Base-by-base conservation (phyloP, 2,329 filamentous ascomycete species). In the Aspergillus sp. region DNA sequence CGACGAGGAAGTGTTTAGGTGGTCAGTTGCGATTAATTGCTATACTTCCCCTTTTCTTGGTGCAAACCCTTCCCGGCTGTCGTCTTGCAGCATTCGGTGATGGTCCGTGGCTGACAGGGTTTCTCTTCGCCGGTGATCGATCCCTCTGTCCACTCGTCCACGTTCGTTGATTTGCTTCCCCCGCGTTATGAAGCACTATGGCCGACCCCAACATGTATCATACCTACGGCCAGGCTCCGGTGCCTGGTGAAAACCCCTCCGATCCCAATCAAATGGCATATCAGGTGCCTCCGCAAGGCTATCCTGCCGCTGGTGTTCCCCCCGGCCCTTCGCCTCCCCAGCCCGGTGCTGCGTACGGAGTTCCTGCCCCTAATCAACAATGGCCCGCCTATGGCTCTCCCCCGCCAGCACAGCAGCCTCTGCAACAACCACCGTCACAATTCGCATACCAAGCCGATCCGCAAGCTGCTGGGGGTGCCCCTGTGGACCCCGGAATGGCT, bases 251-350 rank as follows among this genome's bases (percentile, higher is more conserved):
- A 65, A 78, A 82, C 79, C 85, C 71, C 80, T 85, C 76, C 76
- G 86, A 75, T 78, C 83, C 70, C 77, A 81, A 76, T 74, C 78
- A 73, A 80, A 79, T 60, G 76, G 74, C 68, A 8, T 83, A 85
- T 64, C 83, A 69, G 17, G 36, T 81, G 52, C 79, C 79, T 60
- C 80, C 81, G 65, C 85, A 86, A 68, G 88, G 88, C 73, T 70
- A 72, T 51, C 68, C 76, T 59, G 66, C 74, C 55, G 70, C 76
- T 59, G 75, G 75, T 2, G 65, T 65, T 50, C 60, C 69, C 60
- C 73, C 77, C 48, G 70, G 74, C 54, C 70, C 75, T 56, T 72
- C 74, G 55, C 74, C 78, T 63, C 70, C 70, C n/a, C 78, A 79
- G 58, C 68, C 73, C 53, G 74, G 74, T 47, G 70, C 68, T 51